These are phyloP conservation scores for Rhodomyrtus psidioides DNA, from an alignment of 441 rosid species.

Conservation along the genomic window DNA sequence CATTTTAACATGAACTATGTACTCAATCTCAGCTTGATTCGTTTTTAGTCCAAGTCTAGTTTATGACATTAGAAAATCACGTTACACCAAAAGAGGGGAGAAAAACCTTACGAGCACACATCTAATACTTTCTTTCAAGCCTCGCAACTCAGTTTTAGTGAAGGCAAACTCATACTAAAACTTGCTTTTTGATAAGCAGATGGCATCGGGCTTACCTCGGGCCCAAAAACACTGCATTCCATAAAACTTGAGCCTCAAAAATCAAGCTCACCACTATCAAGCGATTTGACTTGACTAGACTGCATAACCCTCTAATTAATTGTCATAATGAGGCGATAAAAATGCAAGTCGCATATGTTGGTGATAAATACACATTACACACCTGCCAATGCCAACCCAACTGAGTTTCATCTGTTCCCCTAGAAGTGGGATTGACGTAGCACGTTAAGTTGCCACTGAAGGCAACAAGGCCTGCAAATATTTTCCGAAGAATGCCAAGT, in stretches of 20 bases:
- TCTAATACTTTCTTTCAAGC: not conserved
- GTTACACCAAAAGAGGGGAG: not conserved
- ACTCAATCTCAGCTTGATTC: not conserved
- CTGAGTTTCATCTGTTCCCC: not conserved
- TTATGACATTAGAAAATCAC: not conserved
- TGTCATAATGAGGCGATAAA: no score
- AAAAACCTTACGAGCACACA: not conserved
- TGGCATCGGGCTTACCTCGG: not conserved
- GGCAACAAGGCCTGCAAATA: conserved; percentile 45
- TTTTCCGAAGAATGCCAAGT: conserved; percentile 23
- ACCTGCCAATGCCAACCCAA: conserved; percentile 49
- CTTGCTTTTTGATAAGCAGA: not conserved
- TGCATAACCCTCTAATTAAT: no score
- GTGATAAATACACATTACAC: no score
- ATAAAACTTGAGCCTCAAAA: not conserved
- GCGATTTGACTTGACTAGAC: no score
- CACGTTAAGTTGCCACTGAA: conserved; percentile 24
- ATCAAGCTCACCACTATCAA: not conserved
- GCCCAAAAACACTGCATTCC: not conserved
- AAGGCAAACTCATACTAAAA: not conserved
- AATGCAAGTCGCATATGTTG: no score
- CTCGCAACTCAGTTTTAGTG: not conserved
- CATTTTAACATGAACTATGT: not conserved
- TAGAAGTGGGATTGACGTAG: conserved; percentile 16
- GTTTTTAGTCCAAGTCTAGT: not conserved